These are phyloP conservation scores for Penicillium sp. DNA, from an alignment of 2,329 filamentous ascomycete genomes.

Conservation along the genomic window DNA sequence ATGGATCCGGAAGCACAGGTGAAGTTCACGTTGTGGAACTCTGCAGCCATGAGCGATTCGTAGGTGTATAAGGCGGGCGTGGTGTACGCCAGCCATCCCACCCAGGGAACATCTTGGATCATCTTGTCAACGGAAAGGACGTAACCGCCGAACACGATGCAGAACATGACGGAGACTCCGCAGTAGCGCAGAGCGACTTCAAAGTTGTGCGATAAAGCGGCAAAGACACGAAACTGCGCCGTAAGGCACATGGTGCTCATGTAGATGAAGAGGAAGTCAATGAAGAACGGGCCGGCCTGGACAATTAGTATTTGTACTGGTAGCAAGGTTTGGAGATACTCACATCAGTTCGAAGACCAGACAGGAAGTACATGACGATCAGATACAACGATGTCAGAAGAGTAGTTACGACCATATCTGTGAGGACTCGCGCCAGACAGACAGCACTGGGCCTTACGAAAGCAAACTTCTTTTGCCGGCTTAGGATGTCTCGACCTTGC, in stretches of 20 bases:
- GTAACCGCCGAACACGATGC: slow-evolving; percentile 61
- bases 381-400: slow-evolving; percentile 54
- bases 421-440: slow-evolving; percentile 53
- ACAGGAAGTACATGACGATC: slow-evolving; percentile 61
- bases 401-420: slow-evolving; percentile 55
- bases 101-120: slow-evolving; percentile 56
- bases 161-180: slow-evolving; percentile 56
- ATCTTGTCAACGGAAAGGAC: slow-evolving; percentile 58
- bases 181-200: slow-evolving; percentile 60
- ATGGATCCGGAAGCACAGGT: slow-evolving; percentile 54
- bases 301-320: neutral
- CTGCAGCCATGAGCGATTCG: slow-evolving; percentile 61
- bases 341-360: slow-evolving; percentile 34
- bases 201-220: slow-evolving; percentile 56
- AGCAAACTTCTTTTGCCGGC: slow-evolving; percentile 60
- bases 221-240: slow-evolving; percentile 60
- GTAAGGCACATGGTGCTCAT: slow-evolving; percentile 56
- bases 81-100: slow-evolving; percentile 54
- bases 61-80: slow-evolving; percentile 56
- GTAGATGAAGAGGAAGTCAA: slow-evolving; percentile 59
- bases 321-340: neutral
- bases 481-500: slow-evolving; percentile 63
- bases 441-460: slow-evolving; percentile 62
- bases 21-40: slow-evolving; percentile 55
- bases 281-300: slow-evolving; percentile 58